Evolutionary conservation across 495 filamentous ascomycete genomes (phyloP).

Genomic region (Aspergillus sclerotioniger): DNA sequence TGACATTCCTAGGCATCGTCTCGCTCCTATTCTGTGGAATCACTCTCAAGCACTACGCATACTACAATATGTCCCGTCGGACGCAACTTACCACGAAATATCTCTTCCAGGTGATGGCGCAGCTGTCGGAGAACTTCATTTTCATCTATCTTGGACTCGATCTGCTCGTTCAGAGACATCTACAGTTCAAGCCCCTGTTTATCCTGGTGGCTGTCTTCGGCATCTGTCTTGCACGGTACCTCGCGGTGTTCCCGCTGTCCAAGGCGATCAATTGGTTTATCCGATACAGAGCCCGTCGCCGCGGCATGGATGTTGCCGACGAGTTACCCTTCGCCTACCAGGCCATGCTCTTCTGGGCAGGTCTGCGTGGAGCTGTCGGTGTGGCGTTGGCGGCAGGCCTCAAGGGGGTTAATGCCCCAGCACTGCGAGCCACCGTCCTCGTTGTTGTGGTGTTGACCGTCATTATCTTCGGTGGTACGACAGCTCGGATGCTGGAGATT

Average conservation of each 20-base stretch:
- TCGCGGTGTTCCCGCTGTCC: constrained; percentile 91
- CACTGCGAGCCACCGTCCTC: constrained; percentile 85
- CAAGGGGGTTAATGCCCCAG: constrained; percentile 68
- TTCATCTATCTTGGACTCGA: constrained; percentile 97
- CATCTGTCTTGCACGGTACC: constrained; percentile 88
- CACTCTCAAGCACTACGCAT: constrained; percentile 96
- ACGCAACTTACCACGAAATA: constrained; percentile 98
- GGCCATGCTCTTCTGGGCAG: constrained; percentile 98
- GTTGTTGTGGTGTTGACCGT: constrained; percentile 97
- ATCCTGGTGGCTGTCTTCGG: constrained; percentile 89
- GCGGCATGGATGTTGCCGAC: constrained; percentile 76
- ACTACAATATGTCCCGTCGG: constrained; percentile 99
- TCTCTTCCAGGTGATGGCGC: constrained; percentile 90
- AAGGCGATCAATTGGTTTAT: constrained; percentile 91
- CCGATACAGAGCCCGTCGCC: constrained; percentile 78
- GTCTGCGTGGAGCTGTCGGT: constrained; percentile 91
- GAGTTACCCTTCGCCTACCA: constrained; percentile 92
- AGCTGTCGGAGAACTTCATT: constrained; percentile 97
- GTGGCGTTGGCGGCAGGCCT: constrained; percentile 94
- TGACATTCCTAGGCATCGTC: constrained; percentile 73
- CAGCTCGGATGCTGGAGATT: constrained; percentile 97
- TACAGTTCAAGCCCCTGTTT: constrained; percentile 94
- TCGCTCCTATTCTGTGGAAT: constrained; percentile 97
- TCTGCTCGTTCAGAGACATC: constrained; percentile 80
- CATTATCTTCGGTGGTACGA: constrained; percentile 97